Evolutionary conservation across 805 yeast species (phyloP), one percentile per base, ranked within the genome.

Genomic region (Starmerella khaoyaiensis): DNA sequence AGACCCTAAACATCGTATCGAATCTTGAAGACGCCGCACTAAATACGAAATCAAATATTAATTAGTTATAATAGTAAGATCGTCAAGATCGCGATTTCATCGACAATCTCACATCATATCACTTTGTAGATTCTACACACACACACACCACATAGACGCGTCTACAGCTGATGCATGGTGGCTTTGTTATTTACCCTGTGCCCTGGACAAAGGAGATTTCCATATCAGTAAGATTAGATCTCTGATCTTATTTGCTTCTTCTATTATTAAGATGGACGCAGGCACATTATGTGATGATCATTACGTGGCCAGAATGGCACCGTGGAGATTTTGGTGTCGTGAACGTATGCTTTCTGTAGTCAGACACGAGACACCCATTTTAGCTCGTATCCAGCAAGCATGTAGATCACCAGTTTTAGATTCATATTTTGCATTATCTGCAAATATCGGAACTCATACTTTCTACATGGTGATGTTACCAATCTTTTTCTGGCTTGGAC

Each of bases 381-480:
- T 87, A n/a, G 62, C 67, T 8, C 46, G 47, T 4, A 58, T 81
- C 41, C 98, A 87, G 61, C 36, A 50, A 4, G 32, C 40, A 4
- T 50, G 46, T 10, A 63, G 93, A 40, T 55, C 58, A 26, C 65
- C 72, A 2, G 34, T 56, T 14, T 57, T 76, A 35, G 96, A 86
- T 59, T 51, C 64, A 19, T 90, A 79, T 51, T 87, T 87, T 59
- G 79, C 93, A 7, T 73, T 81, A 65, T 71, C 93, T 3, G 94
- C 97, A 14, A 76, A 79, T 49, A 63, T 90, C 45, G 98, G 95
- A 0, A 72, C 93, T 4, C 98, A 87, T 58, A 82, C 95, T 0
- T 90, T 90, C 55, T 87, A 87, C 56, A 93, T 90, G 33, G 56
- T 87, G 33, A 74, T 82, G 74, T 66, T 87, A 25, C 98, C 98